Evolutionary conservation across 2,329 filamentous ascomycete species (phyloP), one percentile per base, ranked within the genome.

Genomic region (Apiospora phragmitis): DNA sequence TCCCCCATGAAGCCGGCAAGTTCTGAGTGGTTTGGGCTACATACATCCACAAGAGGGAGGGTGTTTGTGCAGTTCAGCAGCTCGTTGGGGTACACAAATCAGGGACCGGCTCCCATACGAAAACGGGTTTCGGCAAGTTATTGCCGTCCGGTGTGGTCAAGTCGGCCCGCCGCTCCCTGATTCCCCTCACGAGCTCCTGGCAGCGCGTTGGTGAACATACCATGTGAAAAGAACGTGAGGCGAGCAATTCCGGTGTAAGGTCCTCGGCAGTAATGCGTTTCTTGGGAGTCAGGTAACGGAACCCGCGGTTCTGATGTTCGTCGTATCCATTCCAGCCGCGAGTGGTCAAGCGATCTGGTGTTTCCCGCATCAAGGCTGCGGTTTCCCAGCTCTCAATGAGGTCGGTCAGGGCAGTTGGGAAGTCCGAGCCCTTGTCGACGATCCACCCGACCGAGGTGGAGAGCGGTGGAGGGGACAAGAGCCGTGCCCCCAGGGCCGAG

Each of bases 71-170:
- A 89, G 76, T 90, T 90, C 14, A 91, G 83, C 38, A 91, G 82
- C 78, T 92, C 87, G 55, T 90, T 89, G 0, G 94, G 0, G 88
- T 91, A 80, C 95, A 98, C 1, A 94, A 87, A 80, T 98, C 94
- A 1, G 96, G 96, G 1, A 98, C 93, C 0, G 96, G 96, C 80
- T 99, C 96, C 95, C 95, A 99, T 68, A 98, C 89, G 79, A 98
- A 94, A 8, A 94, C 81, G 1, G 95, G 93, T 66, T 88, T 87
- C 0, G 84, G 80, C 59, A 70, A 78, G 71, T 68, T 76, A 68
- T 49, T 70, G 41, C 75, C 76, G 41, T 77, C 72, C 6, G 73
- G 65, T 1, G 73, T 74, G 4, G 74, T 72, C 49, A 83, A 73
- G 11, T 81, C 81, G 76, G 85, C 86, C 11, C 89, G 84, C 41